Conservation (phyloP, 2,329 filamentous ascomycete genomes). For the Nemania sp. region DNA sequence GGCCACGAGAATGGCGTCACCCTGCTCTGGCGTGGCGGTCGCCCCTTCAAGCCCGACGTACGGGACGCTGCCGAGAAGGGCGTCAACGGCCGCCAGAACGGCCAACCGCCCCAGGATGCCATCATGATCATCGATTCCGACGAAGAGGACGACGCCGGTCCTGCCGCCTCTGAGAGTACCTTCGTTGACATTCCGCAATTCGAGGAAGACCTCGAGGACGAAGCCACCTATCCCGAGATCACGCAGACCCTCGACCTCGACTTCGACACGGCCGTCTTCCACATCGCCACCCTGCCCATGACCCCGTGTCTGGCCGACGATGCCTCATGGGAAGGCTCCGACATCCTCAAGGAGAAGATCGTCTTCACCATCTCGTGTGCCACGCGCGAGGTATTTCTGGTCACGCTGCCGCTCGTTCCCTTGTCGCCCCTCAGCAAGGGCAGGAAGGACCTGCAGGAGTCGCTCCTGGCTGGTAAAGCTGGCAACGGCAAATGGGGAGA, state of each 20-base stretch:
- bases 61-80: conserved; percentile 41
- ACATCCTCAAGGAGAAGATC: conserved; percentile 60
- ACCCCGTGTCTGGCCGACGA: conserved; percentile 55
- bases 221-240: conserved; percentile 58
- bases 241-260: conserved; percentile 65
- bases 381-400: conserved; percentile 59
- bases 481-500: conserved; percentile 69
- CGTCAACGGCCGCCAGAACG: conserved; percentile 55
- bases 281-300: conserved; percentile 61
- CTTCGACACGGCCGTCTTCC: conserved; percentile 59
- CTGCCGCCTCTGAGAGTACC: conserved; percentile 21
- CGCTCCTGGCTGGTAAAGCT: conserved; percentile 57
- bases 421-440: conserved; percentile 64
- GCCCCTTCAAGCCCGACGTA: conserved; percentile 55
- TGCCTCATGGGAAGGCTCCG: conserved; percentile 51
- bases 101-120: conserved; percentile 51
- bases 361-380: conserved; percentile 65
- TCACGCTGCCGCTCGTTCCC: conserved; percentile 64
- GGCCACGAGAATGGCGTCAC: conserved; percentile 67
- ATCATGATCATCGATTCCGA: conserved; percentile 69
- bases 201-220: conserved; percentile 54
- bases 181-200: conserved; percentile 63
- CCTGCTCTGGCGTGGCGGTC: conserved; percentile 66
- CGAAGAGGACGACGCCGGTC: conserved; percentile 56
- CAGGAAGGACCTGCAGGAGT: conserved; percentile 55